Conservation (phyloP, 164 flowering plant genomes). For the Dillenia suffruticosa region DNA sequence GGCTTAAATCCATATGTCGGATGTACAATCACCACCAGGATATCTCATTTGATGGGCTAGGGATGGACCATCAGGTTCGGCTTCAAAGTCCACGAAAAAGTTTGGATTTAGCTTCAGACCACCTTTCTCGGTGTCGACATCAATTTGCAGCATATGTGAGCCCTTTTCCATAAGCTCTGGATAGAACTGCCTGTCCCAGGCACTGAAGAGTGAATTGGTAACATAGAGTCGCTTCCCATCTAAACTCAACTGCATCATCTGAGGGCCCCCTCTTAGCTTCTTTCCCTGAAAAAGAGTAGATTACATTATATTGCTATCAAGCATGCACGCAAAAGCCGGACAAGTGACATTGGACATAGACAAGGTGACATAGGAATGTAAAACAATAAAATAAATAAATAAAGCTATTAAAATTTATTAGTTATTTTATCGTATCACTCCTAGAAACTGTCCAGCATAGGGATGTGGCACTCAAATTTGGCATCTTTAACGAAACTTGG, state of each 20-base stretch:
- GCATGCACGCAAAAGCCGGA: too few relatives aligned
- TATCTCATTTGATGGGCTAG: conserved; percentile 98
- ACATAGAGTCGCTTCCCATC: conserved; percentile 95
- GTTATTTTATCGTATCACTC: too few relatives aligned
- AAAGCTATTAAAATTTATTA: too few relatives aligned
- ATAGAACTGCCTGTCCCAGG: conserved; percentile 94
- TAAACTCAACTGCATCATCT: conserved; percentile 92
- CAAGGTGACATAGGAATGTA: too few relatives aligned
- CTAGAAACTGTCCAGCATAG: too few relatives aligned
- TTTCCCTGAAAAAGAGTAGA: conserved; percentile 48
- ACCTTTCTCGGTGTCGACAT: conserved; percentile 80
- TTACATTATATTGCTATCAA: too few relatives aligned
- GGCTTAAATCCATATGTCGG: conserved; percentile 82
- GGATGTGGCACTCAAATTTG: too few relatives aligned
- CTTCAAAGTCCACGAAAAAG: conserved; percentile 84
- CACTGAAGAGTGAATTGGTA: conserved; percentile 90
- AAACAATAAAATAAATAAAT: too few relatives aligned
- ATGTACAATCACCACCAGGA: conserved; percentile 99
- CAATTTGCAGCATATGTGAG: conserved; percentile 89
- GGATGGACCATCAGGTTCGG: conserved; percentile 96
- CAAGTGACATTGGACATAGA: too few relatives aligned
- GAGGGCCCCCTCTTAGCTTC: conserved; percentile 86
- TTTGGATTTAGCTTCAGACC: conserved; percentile 75
- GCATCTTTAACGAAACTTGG: too few relatives aligned
- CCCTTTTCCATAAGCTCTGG: conserved; percentile 81